Evolutionary conservation across 192 early-diverging fungal genomes (phyloP), one percentile per base, ranked within the genome.

Genomic region (Coemansia sp.): DNA sequence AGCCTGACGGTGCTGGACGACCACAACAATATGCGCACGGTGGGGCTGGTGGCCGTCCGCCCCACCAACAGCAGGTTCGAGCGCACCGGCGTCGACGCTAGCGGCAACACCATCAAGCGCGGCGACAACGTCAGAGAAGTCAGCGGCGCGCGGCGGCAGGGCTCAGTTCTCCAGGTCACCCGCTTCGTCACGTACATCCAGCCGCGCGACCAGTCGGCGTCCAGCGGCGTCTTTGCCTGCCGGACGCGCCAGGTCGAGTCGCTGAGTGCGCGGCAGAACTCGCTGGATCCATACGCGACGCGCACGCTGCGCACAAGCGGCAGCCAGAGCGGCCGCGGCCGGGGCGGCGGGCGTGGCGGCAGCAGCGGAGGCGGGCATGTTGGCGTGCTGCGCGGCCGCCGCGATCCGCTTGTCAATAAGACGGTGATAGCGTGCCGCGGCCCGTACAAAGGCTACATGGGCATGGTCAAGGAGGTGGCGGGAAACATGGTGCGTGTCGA

Each of bases 371-470:
- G 85, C 24, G 76, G 80, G 7, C 82, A 85, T 15, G 68, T 70
- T 14, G 77, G 78, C 43, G 64, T 70, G 33, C 43, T 81, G 61
- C 76, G 78, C 9, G 82, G 51, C 23, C 73, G 76, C n/a, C 80
- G 83, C 46, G 80, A 85, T 43, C 76, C 68, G 69, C 71, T 85
- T 26, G 46, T 97, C 9, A 86, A 85, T 44, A 89, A 92, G 67
- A 95, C 92, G 0, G 95, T 97, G 11, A 89, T 88, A 34, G 91
- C 96, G 44, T 87, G 86, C 14, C 85, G 88, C 33, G 98, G 98
- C 11, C 92, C 93, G 15, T 94, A 92, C 86, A 99, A 99, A 73
- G 95, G 96, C n/a, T 99, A 97, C 75, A 78, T 96, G 20, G 98
- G 98, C 20, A 94, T 98, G 60, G 94, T 96, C 36, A 97, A 97